Evolutionary conservation across 1,284 basidiomycete species (phyloP), one percentile per base, ranked within the genome.

Genomic region (Fomes fomentarius): DNA sequence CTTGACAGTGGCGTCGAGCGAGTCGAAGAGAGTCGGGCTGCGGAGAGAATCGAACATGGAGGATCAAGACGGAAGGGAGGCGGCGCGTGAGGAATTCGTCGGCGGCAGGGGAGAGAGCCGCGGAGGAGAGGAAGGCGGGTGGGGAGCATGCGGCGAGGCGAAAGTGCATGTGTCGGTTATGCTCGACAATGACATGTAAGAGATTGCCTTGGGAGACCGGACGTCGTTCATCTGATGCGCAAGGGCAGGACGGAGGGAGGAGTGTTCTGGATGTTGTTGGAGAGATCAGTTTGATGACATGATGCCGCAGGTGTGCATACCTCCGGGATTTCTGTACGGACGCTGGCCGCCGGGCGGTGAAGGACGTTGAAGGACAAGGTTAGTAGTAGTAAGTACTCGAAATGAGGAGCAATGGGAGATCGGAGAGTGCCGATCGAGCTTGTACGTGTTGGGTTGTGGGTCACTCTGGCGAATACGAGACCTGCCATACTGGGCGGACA

Each of bases 321-420:
- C n/a, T n/a, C n/a, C n/a, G n/a, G n/a, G n/a, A n/a, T n/a, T n/a
- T n/a, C n/a, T n/a, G n/a, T n/a, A n/a, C n/a, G n/a, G n/a, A 30
- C 7, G 7, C 12, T 30, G 28, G 28, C 28, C 6, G 7, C 7
- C 28, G 7, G 28, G 28, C 28, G 28, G 12, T 19, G 19, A 19
- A 8, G 31, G 26, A 17, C 17, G 28, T 28, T 5, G 35, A 37
- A 26, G 10, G 22, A 47, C n/a, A 15, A 31, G 31, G 11, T 9
- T 21, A 3, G 19, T 12, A 7, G 4, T 14, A 25, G 21, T 19
- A 24, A 21, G n/a, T 11, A 28, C 41, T 31, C 25, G 22, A 40
- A 37, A n/a, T 14, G 49, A 50, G 15, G 49, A 35, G 56, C 54
- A 60, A 57, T 60, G 50, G 58, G 47, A 54, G 48, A 60, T 52